Base-by-base conservation (phyloP, 169 alveolate genomes). In the Plasmodium ovale region DNA sequence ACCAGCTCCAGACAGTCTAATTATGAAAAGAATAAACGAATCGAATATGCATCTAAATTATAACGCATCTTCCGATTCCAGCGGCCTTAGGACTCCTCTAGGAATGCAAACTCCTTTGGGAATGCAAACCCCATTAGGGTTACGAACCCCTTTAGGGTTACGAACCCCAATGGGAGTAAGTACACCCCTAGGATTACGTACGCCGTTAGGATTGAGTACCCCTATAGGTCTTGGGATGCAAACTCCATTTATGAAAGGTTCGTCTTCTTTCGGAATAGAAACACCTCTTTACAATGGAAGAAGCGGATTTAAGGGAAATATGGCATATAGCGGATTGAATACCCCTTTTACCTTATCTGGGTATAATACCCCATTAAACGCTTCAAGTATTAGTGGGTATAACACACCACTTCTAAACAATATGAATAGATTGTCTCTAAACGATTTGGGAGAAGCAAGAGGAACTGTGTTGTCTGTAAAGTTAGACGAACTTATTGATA, bases 401-500 rank as follows among this genome's bases (percentile, higher is more conserved):
- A 85, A 82, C 94, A 89, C 91, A n/a, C 77, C 91, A 0, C 37
- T 87, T 51, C n/a, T 47, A 9, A 89, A 69, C 19, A 58, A 42
- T 65, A 25, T 27, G 27, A 59, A 39, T 31, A 88, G 19, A 31
- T 27, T 87, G 23, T 89, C 96, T 27, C 73, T 95, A 35, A 96
- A 95, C 31, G 98, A 95, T 73, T 89, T 95, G 14, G 99, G 99
- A 31, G 97, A 96, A 87, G 99, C 99, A 42, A 95, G 98, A 67
- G 98, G 97, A 0, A 96, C 97, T 25, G 97, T 98, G n/a, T 92
- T 98, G 27, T 95, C 98, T 2, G 92, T 97, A 51, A 97, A 97
- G 84, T 91, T 98, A 37, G 99, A 97, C 87, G 97, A 96, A 92
- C 97, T 97, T 54, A 96, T 95, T 93, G 99, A 97, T 87, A 95